Evolutionary conservation across 2,329 filamentous ascomycete species (phyloP).

Genomic region (Pleurostoma richardsiae): DNA sequence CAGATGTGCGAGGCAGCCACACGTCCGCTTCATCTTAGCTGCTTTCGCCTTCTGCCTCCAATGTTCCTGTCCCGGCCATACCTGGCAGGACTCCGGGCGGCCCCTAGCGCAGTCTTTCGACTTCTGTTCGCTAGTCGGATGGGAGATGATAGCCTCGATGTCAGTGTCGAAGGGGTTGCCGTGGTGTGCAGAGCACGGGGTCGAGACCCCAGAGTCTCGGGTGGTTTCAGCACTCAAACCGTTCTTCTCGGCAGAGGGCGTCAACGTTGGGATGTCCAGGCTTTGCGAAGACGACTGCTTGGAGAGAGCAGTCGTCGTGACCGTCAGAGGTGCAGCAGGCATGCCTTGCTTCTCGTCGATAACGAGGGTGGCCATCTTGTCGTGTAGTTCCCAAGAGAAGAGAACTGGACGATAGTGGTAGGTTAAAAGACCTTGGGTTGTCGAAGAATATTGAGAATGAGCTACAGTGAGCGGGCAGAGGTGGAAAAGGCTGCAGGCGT

Average conservation of each 20-base stretch:
- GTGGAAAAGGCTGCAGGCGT: too few species aligned
- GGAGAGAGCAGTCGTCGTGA: slow-evolving; percentile 1
- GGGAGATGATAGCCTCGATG: slow-evolving; percentile 46
- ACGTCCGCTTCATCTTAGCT: slow-evolving; percentile 45
- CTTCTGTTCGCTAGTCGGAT: slow-evolving; percentile 25
- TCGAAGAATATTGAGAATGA: too few species aligned
- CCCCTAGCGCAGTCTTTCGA: slow-evolving; percentile 23
- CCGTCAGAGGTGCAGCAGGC: background rate
- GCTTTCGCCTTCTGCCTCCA: slow-evolving; percentile 56
- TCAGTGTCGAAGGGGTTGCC: slow-evolving; percentile 53
- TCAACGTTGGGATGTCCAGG: slow-evolving; percentile 14
- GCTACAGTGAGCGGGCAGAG: too few species aligned
- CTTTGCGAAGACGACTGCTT: background rate
- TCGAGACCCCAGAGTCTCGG: slow-evolving; percentile 30
- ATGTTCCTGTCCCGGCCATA: slow-evolving; percentile 56
- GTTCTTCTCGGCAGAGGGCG: slow-evolving; percentile 15
- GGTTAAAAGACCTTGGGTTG: too few species aligned
- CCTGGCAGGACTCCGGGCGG: slow-evolving; percentile 44
- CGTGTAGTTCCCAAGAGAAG: background rate
- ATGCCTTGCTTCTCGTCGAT: slow-evolving; percentile 6
- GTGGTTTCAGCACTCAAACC: background rate
- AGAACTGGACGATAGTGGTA: too few species aligned
- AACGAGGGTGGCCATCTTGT: background rate
- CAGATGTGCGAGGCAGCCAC: slow-evolving; percentile 47
- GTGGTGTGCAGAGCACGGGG: slow-evolving; percentile 34